Evolutionary conservation across 2,329 filamentous ascomycete species (phyloP).

Genomic region (Chrysoporthe austroafricana): DNA sequence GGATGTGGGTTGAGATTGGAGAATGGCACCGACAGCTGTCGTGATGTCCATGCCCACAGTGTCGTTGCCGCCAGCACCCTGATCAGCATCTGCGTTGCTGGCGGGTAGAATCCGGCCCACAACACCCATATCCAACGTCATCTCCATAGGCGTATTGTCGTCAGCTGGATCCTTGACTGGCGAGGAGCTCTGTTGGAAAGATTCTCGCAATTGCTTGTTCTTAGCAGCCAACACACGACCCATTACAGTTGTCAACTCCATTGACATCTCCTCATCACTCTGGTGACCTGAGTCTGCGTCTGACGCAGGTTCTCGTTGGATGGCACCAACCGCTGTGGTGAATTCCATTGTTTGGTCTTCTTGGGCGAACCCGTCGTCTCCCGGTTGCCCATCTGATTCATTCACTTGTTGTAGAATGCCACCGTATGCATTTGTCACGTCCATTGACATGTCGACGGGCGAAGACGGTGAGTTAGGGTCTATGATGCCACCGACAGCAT

Average conservation of each 20-base stretch:
- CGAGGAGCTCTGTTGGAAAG: constrained; percentile 30
- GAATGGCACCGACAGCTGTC: constrained; percentile 64
- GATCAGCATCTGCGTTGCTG: constrained; percentile 37
- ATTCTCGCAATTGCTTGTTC: constrained; percentile 25
- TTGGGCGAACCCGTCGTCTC: constrained; percentile 41
- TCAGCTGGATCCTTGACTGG: constrained; percentile 32
- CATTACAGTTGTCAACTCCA: constrained; percentile 74
- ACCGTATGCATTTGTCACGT: constrained; percentile 83
- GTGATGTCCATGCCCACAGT: constrained; percentile 73
- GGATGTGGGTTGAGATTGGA: constrained; percentile 46
- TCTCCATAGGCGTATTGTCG: constrained; percentile 42
- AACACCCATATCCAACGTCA: constrained; percentile 66
- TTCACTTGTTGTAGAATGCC: constrained; percentile 65
- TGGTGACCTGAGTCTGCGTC: constrained; percentile 43
- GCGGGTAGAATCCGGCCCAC: constrained; percentile 57
- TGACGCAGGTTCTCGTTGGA: constrained; percentile 46
- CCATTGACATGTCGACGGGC: constrained; percentile 81
- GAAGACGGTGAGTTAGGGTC: constrained; percentile 25
- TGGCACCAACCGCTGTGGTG: constrained; percentile 76
- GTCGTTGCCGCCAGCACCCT: constrained; percentile 41
- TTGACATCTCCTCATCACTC: constrained; percentile 73
- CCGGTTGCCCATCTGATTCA: constrained; percentile 17
- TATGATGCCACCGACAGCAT: constrained; percentile 50
- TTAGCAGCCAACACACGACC: constrained; percentile 52
- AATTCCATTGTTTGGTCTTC: constrained; percentile 82